Conservation (phyloP, 768 basidiomycete species). For the Leccinum arenicola region DNA sequence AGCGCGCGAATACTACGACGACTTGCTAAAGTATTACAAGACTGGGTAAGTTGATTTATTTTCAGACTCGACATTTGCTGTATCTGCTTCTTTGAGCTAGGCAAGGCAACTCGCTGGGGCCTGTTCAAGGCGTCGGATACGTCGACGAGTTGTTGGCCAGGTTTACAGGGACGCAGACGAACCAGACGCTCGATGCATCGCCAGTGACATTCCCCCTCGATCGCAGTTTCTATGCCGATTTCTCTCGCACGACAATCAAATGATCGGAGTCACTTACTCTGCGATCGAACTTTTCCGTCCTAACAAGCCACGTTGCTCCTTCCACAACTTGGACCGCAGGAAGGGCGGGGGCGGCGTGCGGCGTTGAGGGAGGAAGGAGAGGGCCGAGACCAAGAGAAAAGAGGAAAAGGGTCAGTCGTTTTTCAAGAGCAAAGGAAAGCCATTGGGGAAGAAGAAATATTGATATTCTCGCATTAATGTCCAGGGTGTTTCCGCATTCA, state of each 20-base stretch:
- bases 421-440: too few species aligned
- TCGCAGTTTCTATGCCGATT: constrained; percentile 71
- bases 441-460: too few species aligned
- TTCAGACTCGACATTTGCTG: not conserved
- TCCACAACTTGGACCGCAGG: too few species aligned
- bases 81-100: constrained; percentile 32
- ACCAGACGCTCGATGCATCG: constrained; percentile 66
- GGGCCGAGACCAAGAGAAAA: too few species aligned
- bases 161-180: constrained; percentile 75
- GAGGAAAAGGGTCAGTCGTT: too few species aligned
- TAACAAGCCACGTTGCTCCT: constrained; percentile 5
- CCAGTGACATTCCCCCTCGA: constrained; percentile 72
- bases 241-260: constrained; percentile 80
- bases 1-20: constrained; percentile 65
- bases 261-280: constrained; percentile 66
- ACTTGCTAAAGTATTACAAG: constrained; percentile 76
- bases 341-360: too few species aligned
- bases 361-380: too few species aligned
- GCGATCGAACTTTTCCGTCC: constrained; percentile 56
- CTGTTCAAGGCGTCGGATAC: constrained; percentile 82
- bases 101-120: constrained; percentile 67
- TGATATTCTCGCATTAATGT: too few species aligned
- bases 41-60: constrained; percentile 51
- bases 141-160: constrained; percentile 87
- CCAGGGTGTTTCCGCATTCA: too few species aligned